A percentile compares a stretch with the other conserved stretches of the same genome.
Evolutionary conservation across 495 filamentous ascomycete species (phyloP).

Genomic region (Aspergillus kassunensis): DNA sequence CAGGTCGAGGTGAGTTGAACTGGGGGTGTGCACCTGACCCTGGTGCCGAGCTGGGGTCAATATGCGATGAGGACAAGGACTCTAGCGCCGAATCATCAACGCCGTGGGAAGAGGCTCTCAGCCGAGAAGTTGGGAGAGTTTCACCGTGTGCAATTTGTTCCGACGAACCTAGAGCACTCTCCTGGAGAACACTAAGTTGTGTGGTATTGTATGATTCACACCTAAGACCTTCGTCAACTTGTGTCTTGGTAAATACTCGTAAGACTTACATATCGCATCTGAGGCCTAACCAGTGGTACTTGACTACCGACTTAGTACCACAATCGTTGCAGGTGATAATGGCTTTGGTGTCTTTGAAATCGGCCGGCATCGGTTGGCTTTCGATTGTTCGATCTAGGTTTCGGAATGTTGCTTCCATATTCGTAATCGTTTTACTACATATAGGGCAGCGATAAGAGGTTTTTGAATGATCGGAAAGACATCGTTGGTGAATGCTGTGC

Average conservation of each 20-base stretch:
- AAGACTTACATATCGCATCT: conserved; percentile 70
- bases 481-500: conserved; percentile 88
- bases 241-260: not conserved
- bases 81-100: conserved; percentile 22
- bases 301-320: conserved; percentile 73
- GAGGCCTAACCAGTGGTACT: conserved; percentile 91
- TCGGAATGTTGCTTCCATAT: conserved; percentile 95
- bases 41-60: conserved; percentile 31
- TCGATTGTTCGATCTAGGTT: conserved; percentile 83
- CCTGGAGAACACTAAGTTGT: conserved; percentile 60
- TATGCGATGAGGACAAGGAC: conserved; percentile 26
- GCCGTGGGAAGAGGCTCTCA: conserved; percentile 28
- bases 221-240: conserved; percentile 28
- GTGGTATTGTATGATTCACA: conserved; percentile 84
- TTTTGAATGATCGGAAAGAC: conserved; percentile 79
- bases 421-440: conserved; percentile 86
- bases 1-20: conserved; percentile 24
- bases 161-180: conserved; percentile 24
- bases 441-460: conserved; percentile 91
- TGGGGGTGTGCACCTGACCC: conserved; percentile 24
- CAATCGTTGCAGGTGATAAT: conserved; percentile 94
- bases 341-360: conserved; percentile 75
- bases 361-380: conserved; percentile 83
- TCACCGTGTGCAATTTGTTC: conserved; percentile 21
- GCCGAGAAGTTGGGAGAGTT: conserved; percentile 15